These are phyloP conservation scores for Xerocomellus intermedius DNA, from an alignment of 768 basidiomycete species.

Conservation along the genomic window DNA sequence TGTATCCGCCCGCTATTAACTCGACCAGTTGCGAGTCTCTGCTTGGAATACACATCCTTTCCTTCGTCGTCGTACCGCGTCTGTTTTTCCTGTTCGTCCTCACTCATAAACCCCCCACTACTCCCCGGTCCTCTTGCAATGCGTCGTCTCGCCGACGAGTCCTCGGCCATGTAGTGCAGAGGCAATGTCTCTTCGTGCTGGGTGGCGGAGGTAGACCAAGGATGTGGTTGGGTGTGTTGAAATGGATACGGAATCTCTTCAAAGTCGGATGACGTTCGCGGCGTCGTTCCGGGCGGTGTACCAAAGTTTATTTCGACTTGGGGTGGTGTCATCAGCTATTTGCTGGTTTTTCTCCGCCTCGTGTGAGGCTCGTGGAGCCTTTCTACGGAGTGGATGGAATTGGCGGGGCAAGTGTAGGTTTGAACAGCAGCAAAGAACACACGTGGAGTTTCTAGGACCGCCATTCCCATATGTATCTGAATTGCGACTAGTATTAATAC, in stretches of 20 bases:
- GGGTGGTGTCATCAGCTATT: constrained; percentile 55
- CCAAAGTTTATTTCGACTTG: constrained; percentile 74
- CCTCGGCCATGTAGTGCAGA: constrained; percentile 52
- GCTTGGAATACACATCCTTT: constrained; percentile 63
- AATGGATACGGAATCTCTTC: constrained; percentile 66
- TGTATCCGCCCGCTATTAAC: constrained; percentile 59
- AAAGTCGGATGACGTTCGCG: constrained; percentile 63
- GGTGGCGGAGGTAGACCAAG: constrained; percentile 26
- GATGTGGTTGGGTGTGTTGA: constrained; percentile 27
- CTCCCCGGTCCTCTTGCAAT: constrained; percentile 37
- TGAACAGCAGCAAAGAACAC: background rate
- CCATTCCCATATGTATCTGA: constrained; percentile 1
- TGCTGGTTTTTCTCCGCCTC: constrained; percentile 8
- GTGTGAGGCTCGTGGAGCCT: constrained; percentile 5
- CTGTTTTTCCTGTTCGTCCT: constrained; percentile 26
- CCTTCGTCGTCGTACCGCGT: constrained; percentile 56
- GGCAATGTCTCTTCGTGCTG: constrained; percentile 45
- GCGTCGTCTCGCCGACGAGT: constrained; percentile 46
- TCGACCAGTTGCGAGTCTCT: constrained; percentile 36
- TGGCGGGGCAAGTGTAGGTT: background rate
- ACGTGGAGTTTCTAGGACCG: constrained; percentile 8
- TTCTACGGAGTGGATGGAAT: background rate
- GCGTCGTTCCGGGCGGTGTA: constrained; percentile 47
- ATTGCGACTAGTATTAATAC: too few species aligned
- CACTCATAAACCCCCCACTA: constrained; percentile 30